phyloP scores from a whole-genome alignment of 148 eudicot genomes.

The Pharnaceum exiguum region DNA sequence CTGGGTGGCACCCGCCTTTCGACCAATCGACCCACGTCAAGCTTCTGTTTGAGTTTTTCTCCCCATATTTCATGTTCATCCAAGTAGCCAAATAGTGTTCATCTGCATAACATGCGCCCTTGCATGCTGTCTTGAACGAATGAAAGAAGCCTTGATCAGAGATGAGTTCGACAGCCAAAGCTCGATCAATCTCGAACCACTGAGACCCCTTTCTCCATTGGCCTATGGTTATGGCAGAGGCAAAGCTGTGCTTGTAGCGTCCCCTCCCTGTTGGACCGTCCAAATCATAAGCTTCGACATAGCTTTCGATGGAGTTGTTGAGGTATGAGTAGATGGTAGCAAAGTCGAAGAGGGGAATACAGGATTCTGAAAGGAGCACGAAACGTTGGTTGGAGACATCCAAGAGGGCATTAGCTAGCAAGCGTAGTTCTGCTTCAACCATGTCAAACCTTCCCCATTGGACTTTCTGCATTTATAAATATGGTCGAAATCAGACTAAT shows the following conservation, averaged over 20 bases:
- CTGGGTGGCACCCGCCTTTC: conserved; percentile 35
- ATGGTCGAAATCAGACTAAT: too few relatives aligned
- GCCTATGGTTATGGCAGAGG: conserved; percentile 45
- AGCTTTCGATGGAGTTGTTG: conserved; percentile 49
- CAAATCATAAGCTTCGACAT: conserved; percentile 50
- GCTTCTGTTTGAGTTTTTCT: conserved; percentile 33
- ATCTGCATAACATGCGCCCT: conserved; percentile 65
- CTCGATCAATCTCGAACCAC: conserved; percentile 75
- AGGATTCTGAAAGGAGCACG: conserved; percentile 73
- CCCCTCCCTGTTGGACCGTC: conserved; percentile 57
- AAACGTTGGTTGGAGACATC: conserved; percentile 77
- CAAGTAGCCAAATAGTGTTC: conserved; percentile 88
- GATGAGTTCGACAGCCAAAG: conserved; percentile 47
- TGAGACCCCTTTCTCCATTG: conserved; percentile 95
- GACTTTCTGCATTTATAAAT: conserved; percentile 47
- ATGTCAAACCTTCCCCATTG: conserved; percentile 74
- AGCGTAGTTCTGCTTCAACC: conserved; percentile 85
- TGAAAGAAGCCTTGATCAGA: conserved; percentile 51
- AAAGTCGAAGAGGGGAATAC: conserved; percentile 89
- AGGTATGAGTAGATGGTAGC: conserved; percentile 67
- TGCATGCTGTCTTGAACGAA: conserved; percentile 44
- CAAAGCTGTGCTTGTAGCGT: conserved; percentile 61
- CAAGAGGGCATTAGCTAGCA: conserved; percentile 72
- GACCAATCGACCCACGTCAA: conserved; percentile 53
- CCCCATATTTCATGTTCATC: conserved; percentile 27